Conservation (phyloP, 108 stramenopile genomes). For the Epipyxis sp. region DNA sequence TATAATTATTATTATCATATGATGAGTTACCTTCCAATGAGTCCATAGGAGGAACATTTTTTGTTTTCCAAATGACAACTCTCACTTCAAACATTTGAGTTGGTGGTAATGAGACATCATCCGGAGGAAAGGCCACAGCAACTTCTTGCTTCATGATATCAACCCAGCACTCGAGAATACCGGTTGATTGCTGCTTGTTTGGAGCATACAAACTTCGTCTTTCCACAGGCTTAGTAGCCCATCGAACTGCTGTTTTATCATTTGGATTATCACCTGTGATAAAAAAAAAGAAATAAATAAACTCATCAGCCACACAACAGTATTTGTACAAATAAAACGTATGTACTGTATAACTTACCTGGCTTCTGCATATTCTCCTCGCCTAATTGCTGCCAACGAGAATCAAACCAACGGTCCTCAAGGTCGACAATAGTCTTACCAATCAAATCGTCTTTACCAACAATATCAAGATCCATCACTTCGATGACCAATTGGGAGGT, state of each 20-base stretch:
- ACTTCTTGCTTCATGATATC: constrained; percentile 50
- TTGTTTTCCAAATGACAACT: constrained; percentile 43
- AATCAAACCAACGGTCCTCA: constrained; percentile 65
- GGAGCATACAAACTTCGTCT: constrained; percentile 19
- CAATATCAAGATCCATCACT: constrained; percentile 53
- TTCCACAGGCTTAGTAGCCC: constrained; percentile 35
- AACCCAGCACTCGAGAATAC: constrained; percentile 54
- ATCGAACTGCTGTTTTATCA: neutral
- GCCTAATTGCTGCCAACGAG: constrained; percentile 52
- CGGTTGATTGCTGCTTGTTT: constrained; percentile 39
- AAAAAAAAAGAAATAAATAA: no score
- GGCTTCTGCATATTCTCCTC: neutral
- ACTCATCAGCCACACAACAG: no score
- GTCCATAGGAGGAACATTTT: constrained; percentile 32
- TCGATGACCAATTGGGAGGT: constrained; percentile 1
- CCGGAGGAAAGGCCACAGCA: constrained; percentile 41
- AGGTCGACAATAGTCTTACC: constrained; percentile 62
- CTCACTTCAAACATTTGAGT: constrained; percentile 49
- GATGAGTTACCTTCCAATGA: constrained; percentile 21
- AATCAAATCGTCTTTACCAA: constrained; percentile 58
- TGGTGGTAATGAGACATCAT: constrained; percentile 48
- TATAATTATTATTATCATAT: no score
- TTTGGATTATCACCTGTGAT: neutral
- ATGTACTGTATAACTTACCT: neutral
- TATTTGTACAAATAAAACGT: no score